Evolutionary conservation across 2,329 filamentous ascomycete genomes (phyloP).

Genomic region (Fusarium goolgardi): DNA sequence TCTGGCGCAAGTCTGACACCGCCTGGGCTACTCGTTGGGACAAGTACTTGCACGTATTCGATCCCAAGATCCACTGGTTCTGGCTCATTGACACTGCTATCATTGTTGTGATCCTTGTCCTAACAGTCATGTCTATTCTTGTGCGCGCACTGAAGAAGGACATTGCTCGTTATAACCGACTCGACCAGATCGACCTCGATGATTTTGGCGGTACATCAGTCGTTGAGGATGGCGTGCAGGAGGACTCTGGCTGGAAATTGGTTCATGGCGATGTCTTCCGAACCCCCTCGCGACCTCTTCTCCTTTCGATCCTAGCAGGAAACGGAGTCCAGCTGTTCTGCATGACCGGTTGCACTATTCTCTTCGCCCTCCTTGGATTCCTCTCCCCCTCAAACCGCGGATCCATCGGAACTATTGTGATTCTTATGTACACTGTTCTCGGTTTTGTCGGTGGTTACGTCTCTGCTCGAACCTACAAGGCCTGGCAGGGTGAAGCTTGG

Average conservation of each 20-base stretch:
- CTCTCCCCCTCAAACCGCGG: slow-evolving; percentile 96
- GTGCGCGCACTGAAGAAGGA: slow-evolving; percentile 91
- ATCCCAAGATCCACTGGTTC: slow-evolving; percentile 99
- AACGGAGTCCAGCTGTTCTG: slow-evolving; percentile 97
- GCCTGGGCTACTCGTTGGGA: slow-evolving; percentile 98
- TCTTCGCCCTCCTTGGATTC: slow-evolving; percentile 93
- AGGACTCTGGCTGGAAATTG: slow-evolving; percentile 98
- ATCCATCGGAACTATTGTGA: slow-evolving; percentile 90
- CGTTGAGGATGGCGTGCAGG: slow-evolving; percentile 91
- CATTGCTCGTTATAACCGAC: slow-evolving; percentile 94
- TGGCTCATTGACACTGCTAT: slow-evolving; percentile 96
- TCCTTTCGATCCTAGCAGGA: slow-evolving; percentile 88
- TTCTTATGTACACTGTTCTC: slow-evolving; percentile 92
- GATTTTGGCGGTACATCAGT: slow-evolving; percentile 84
- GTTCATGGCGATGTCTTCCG: slow-evolving; percentile 98
- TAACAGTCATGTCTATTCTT: slow-evolving; percentile 93
- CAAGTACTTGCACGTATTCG: slow-evolving; percentile 96
- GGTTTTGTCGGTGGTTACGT: slow-evolving; percentile 93
- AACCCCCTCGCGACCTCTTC: slow-evolving; percentile 81
- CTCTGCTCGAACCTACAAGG: slow-evolving; percentile 92
- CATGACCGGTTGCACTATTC: slow-evolving; percentile 95
- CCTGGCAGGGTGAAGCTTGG: slow-evolving; percentile 91
- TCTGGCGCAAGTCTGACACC: slow-evolving; percentile 85
- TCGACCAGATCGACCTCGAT: slow-evolving; percentile 91
- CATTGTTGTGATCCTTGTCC: slow-evolving; percentile 90